A percentile compares a stretch with the other conserved stretches of the same genome.
phyloP scores from a whole-genome alignment of 148 eudicot species.

The Camellia japonica region DNA sequence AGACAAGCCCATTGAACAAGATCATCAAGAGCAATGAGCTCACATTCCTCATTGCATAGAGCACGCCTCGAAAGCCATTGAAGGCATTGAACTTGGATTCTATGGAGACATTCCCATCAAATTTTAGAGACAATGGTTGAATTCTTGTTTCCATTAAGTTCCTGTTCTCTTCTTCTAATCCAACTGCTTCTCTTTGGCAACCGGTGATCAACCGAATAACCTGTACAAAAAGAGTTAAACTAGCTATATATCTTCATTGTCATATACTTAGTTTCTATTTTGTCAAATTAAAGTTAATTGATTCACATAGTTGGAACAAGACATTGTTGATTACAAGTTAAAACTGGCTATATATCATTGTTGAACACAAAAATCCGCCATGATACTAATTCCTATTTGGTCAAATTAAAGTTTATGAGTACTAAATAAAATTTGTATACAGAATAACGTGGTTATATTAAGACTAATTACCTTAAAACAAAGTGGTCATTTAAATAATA shows the following conservation, averaged over 20 bases:
- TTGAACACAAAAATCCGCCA: too few species aligned
- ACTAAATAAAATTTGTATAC: too few species aligned
- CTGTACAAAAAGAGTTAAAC: conserved; percentile 22
- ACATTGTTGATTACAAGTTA: too few species aligned
- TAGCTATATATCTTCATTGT: not conserved
- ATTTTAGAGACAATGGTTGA: conserved; percentile 35
- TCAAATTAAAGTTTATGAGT: too few species aligned
- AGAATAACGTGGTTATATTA: too few species aligned
- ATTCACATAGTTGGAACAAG: too few species aligned
- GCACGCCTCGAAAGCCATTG: conserved; percentile 47
- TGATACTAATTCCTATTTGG: too few species aligned
- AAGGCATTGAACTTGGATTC: conserved; percentile 49
- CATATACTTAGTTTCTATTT: too few species aligned
- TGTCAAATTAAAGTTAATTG: too few species aligned
- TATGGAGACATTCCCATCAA: conserved; percentile 31
- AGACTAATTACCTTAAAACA: too few species aligned
- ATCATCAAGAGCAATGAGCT: conserved; percentile 43
- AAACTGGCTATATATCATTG: too few species aligned
- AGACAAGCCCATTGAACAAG: conserved; percentile 45
- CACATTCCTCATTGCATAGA: conserved; percentile 43
- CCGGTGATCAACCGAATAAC: conserved; percentile 37
- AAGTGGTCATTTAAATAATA: too few species aligned
- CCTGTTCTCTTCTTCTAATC: conserved; percentile 47
- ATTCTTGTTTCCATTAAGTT: conserved; percentile 43
- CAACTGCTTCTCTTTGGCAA: conserved; percentile 46